Base-by-base conservation (phyloP, 2,329 filamentous ascomycete species). In the Dothistroma pini region DNA sequence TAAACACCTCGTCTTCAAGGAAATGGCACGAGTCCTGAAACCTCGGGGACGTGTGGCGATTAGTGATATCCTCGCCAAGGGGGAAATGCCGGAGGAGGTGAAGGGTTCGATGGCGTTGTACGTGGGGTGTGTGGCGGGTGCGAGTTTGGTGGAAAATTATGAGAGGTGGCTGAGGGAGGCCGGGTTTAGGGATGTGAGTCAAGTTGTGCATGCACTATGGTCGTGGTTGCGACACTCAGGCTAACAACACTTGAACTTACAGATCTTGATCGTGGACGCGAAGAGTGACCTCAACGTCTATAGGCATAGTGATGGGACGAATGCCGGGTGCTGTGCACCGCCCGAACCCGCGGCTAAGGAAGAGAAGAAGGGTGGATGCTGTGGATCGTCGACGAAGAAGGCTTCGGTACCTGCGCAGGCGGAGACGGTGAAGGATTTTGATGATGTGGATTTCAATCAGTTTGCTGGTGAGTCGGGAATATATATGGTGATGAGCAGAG, bases 271-370 rank as follows among this genome's bases (percentile, higher is more conserved):
- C 5, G 59, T 61, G 32, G 54, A 61, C 35, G 54, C 59, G 9
- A 61, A 61, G 59, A 61, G 59, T 19, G 59, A 61, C 54, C 49
- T 61, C 1, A 61, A 61, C 19, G 59, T 57, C 19, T 61, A 61
- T 29, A 47, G 55, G 29, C 54, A 57, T 16, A 53, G 21, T 3
- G 59, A 61, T 22, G 59, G 59, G 8, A 51, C 35, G 47, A 48
- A 57, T 54, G 59, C 25, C 19, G 49, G 47, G 5, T 61, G 59
- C 51, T 61, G 59, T 57, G 59, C 50, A 19, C 57, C 59, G n/a
- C 53, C 58, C 2, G 16, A 41, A 21, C 21, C 54, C 11, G 25
- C 31, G 32, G 25, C 25, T 6, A 55, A 59, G 57, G n/a, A 44
- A 35, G 38, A 53, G 34, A 59, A 54, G 38, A 53, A 35, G 11